These are phyloP conservation scores for Ophiostoma novo-ulmi DNA, from an alignment of 2,329 filamentous ascomycete genomes.

Conservation along the genomic window DNA sequence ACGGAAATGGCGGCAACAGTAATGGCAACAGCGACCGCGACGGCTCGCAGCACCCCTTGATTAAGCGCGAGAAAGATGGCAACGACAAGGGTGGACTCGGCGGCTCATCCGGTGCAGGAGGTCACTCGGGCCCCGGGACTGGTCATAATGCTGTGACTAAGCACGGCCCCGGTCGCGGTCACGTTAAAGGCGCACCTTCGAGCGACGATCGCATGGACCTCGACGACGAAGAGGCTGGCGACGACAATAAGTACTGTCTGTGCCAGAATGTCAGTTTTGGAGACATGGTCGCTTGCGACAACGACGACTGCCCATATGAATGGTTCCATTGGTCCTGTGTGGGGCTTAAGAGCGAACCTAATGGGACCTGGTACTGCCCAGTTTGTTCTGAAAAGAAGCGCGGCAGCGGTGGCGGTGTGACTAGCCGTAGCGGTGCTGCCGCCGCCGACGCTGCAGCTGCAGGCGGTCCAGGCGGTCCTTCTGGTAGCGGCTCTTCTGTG, in stretches of 20 bases:
- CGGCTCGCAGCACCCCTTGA: conserved; percentile 13
- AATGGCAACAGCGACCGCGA: conserved; percentile 10
- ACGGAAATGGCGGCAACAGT: conserved; percentile 16
- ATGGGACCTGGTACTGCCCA: conserved; percentile 64
- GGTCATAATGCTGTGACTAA: conserved; percentile 19
- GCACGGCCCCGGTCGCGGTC: conserved; percentile 19
- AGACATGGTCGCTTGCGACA: conserved; percentile 87
- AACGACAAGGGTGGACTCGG: conserved; percentile 21
- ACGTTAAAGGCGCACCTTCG: conserved; percentile 32
- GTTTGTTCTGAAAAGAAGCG: conserved; percentile 50
- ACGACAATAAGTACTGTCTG: conserved; percentile 76
- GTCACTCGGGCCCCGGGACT: conserved; percentile 5
- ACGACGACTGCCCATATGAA: conserved; percentile 72
- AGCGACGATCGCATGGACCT: conserved; percentile 50
- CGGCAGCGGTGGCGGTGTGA: conserved; percentile 13
- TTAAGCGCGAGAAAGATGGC: conserved; percentile 21
- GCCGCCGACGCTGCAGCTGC: neutral
- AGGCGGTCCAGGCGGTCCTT: neutral
- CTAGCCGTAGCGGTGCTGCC: neutral
- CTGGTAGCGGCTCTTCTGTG: neutral
- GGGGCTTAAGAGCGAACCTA: conserved; percentile 61
- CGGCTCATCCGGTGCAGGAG: neutral
- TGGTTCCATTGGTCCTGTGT: conserved; percentile 85
- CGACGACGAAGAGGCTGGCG: conserved; percentile 65
- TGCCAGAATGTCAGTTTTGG: conserved; percentile 81